Conservation (phyloP, 441 rosid species). For the Populus trichocarpa region DNA sequence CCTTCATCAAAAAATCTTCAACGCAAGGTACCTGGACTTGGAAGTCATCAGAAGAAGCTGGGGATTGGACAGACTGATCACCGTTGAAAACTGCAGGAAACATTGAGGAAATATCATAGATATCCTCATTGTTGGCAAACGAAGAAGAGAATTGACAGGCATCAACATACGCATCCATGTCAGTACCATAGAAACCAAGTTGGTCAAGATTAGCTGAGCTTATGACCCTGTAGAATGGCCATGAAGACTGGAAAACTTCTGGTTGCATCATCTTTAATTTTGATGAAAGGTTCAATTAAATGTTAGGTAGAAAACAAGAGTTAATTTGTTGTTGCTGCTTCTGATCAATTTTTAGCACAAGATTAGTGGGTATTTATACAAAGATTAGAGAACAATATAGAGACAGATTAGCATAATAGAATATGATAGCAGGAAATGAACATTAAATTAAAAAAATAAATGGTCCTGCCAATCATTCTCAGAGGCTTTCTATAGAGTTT, state of each 20-base stretch:
- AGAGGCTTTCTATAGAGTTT: slow-evolving; percentile 24
- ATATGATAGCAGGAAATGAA: background rate
- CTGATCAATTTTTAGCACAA: slow-evolving; percentile 2
- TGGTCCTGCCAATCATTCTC: slow-evolving; percentile 18
- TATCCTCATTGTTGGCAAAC: slow-evolving; percentile 25
- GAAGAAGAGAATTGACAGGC: slow-evolving; percentile 25
- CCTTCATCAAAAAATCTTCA: slow-evolving; percentile 30
- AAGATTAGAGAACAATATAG: background rate
- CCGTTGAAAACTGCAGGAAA: slow-evolving; percentile 14
- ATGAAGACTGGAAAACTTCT: slow-evolving; percentile 25
- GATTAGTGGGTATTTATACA: slow-evolving; percentile 23
- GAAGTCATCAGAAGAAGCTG: slow-evolving; percentile 6
- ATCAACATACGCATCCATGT: slow-evolving; percentile 10
- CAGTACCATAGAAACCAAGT: slow-evolving; percentile 1
- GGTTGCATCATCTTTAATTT: slow-evolving; percentile 30
- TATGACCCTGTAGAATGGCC: slow-evolving; percentile 25
- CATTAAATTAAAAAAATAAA: background rate
- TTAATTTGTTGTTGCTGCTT: background rate
- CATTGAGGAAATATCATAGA: slow-evolving; percentile 18
- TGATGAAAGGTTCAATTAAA: background rate
- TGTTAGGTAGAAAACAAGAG: background rate
- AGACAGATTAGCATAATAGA: background rate
- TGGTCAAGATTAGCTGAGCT: slow-evolving; percentile 20
- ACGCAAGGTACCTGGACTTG: slow-evolving; percentile 13
- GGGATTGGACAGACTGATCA: slow-evolving; percentile 22